Evolutionary conservation across 2,329 filamentous ascomycete genomes (phyloP).

Genomic region (Nothophaeocryptopus gaeumannii): DNA sequence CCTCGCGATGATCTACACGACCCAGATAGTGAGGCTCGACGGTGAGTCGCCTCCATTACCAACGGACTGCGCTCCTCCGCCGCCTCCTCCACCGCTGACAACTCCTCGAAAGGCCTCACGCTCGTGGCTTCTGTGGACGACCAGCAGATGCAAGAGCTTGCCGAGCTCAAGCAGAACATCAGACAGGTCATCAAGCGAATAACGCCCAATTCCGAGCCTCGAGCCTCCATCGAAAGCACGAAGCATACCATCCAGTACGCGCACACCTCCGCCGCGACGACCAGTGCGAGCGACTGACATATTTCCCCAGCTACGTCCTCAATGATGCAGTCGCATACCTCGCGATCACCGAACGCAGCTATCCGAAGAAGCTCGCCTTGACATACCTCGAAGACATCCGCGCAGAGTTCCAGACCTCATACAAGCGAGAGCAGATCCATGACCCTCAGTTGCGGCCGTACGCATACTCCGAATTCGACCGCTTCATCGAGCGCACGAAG

Average conservation of each 20-base stretch:
- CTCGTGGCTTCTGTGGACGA: constrained; percentile 94
- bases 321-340: constrained; percentile 81
- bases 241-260: constrained; percentile 80
- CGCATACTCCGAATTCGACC: constrained; percentile 97
- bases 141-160: constrained; percentile 72
- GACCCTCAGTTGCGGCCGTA: constrained; percentile 78
- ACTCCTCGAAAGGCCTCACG: constrained; percentile 68
- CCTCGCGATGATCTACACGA: constrained; percentile 51
- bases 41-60: constrained; percentile 52
- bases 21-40: constrained; percentile 90
- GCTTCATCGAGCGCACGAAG: constrained; percentile 89
- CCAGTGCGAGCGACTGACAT: constrained; percentile 21
- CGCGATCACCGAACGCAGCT: constrained; percentile 87
- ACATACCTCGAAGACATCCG: constrained; percentile 94
- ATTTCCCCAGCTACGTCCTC: constrained; percentile 70
- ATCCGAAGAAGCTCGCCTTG: constrained; percentile 97
- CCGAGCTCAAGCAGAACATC: constrained; percentile 84
- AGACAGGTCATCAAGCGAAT: constrained; percentile 87
- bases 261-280: neutral
- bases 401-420: constrained; percentile 84
- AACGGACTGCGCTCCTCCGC: constrained; percentile 1
- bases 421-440: constrained; percentile 70
- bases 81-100: constrained; percentile 15
- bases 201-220: constrained; percentile 81
- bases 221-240: constrained; percentile 87